Conservation (phyloP, 2,329 filamentous ascomycete genomes). For the Botrytis byssoidea region DNA sequence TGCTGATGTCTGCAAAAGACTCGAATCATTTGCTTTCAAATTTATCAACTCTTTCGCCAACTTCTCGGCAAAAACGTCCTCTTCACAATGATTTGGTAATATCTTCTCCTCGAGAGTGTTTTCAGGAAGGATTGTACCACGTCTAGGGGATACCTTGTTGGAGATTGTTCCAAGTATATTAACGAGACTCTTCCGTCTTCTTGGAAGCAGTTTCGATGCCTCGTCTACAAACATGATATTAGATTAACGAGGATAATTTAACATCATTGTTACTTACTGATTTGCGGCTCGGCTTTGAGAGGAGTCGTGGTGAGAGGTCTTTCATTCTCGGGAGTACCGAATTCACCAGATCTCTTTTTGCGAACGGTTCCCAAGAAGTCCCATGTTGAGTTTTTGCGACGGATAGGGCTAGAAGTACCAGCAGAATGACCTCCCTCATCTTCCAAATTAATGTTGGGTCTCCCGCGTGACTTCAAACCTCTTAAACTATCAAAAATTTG, state of each 20-base stretch:
- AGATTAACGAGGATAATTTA: background rate
- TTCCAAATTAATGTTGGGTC: background rate
- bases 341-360: background rate
- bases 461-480: slow-evolving; percentile 16
- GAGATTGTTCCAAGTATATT: slow-evolving; percentile 31
- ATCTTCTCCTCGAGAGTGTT: background rate
- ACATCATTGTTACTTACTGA: background rate
- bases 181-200: slow-evolving; percentile 32
- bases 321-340: background rate
- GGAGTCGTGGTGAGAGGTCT: slow-evolving; percentile 23
- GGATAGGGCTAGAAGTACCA: background rate
- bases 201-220: slow-evolving; percentile 5
- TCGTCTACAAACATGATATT: background rate
- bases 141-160: slow-evolving; percentile 24
- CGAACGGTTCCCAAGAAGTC: slow-evolving; percentile 24
- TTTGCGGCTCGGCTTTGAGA: slow-evolving; percentile 9
- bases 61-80: slow-evolving; percentile 6
- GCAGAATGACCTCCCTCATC: background rate
- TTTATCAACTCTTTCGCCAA: slow-evolving; percentile 8
- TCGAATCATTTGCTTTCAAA: background rate
- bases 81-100: background rate
- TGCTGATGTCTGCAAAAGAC: background rate
- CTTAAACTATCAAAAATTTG: slow-evolving; percentile 14
- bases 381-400: slow-evolving; percentile 26
- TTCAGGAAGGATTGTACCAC: background rate